Evolutionary conservation across 306 rosid genomes (phyloP), one percentile per base, ranked within the genome.

Genomic region (Quercus engelmannii): DNA sequence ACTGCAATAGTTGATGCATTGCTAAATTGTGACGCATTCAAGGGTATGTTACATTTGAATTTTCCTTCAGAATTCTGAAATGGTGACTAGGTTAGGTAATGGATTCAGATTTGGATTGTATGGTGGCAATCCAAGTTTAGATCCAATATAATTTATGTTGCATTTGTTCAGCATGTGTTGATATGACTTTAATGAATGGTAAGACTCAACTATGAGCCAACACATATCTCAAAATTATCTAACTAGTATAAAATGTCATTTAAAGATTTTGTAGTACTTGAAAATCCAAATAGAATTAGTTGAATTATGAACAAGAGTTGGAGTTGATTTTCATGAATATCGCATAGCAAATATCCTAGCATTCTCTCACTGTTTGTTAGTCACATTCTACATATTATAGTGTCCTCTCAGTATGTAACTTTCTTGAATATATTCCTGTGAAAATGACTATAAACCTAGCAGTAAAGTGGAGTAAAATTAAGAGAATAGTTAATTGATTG

Each of bases 1-100:
- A 93, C 93, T 8, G 91, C 92, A 68, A 92, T 82, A 46, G 65
- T 88, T 75, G 97, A 93, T 68, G 92, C 98, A 78, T 82, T 93
- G 80, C 87, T 93, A 51, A 85, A 82, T 76, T 93, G 93, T 80
- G 93, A 88, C 72, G 85, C 94, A 64, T 55, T 83, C 38, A 87
- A 83, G 74, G 98, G 98, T 91, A 88, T 78, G 90, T 56, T 68
- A n/a, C 82, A 77, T 56, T 76, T 25, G 75, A 54, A 43, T 52
- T 49, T n/a, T 68, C 72, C 72, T 68, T 68, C 28, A 7, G 28
- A 68, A 35, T 68, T 9, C 20, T 3, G 19, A 5, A 10, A 7
- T 5, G 17, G 20, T 23, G 52, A 33, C 28, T 35, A n/a, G 72
- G 52, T 38, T 68, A 5, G 8, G 4, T 17, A 8, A n/a, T 8